Conservation (phyloP, 495 filamentous ascomycete genomes). For the Aspergillus baeticus region DNA sequence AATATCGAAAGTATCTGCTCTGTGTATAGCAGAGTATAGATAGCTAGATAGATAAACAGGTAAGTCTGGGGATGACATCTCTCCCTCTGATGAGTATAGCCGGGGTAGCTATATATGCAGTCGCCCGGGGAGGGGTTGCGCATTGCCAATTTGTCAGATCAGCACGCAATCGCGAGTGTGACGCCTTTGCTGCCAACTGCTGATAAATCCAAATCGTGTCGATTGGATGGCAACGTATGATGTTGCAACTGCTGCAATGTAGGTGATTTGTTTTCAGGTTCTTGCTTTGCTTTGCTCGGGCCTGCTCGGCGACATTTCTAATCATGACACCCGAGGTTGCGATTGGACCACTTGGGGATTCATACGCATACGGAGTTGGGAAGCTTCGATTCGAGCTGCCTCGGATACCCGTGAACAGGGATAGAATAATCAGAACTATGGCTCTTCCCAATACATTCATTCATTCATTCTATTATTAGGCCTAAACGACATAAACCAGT, state of each 20-base stretch:
- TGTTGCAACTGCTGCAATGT: neutral
- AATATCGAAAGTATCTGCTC: neutral
- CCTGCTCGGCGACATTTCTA: neutral
- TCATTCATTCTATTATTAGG: no score
- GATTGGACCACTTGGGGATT: no score
- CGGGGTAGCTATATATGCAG: no score
- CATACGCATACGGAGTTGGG: no score
- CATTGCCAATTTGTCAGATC: slow-evolving; percentile 12
- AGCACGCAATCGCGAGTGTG: slow-evolving; percentile 13
- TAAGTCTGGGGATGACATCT: no score
- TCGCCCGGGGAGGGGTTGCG: neutral
- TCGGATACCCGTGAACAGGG: no score
- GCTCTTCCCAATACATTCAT: no score
- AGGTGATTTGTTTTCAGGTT: neutral
- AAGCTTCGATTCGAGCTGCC: no score
- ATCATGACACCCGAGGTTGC: neutral
- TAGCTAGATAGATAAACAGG: no score
- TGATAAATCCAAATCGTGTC: slow-evolving; percentile 8
- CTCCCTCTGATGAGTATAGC: no score
- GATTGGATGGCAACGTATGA: neutral
- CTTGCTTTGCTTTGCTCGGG: neutral
- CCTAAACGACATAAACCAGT: no score
- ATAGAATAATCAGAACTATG: no score
- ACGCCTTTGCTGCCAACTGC: neutral
- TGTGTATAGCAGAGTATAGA: neutral